Evolutionary conservation across 176 grass and related monocot species (phyloP).

Genomic region (Musa schizocarpa): DNA sequence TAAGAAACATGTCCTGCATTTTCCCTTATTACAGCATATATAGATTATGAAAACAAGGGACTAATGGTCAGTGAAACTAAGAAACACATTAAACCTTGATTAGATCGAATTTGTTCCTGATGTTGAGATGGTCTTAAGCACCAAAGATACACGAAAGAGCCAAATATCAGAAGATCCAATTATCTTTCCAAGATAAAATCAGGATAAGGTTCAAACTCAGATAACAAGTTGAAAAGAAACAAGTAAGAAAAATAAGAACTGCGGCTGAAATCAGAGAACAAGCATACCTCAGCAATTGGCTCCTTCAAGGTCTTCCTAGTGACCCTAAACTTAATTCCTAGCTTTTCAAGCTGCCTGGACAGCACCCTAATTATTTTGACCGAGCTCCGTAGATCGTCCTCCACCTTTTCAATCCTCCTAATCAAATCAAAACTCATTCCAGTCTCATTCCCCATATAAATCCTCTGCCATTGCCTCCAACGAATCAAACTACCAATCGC

Average conservation of each 20-base stretch:
- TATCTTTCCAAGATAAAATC: not conserved
- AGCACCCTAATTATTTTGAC: conserved; percentile 34
- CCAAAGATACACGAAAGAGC: not conserved
- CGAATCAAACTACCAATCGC: conserved; percentile 48
- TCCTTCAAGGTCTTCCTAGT: conserved; percentile 49
- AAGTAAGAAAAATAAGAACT: not conserved
- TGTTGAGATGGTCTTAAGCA: not conserved
- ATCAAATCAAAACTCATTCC: conserved; percentile 28
- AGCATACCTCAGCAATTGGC: conserved; percentile 56
- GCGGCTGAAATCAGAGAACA: not conserved
- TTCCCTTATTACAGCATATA: not conserved
- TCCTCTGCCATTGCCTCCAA: conserved; percentile 40
- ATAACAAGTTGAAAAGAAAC: not conserved
- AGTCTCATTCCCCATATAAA: conserved; percentile 16
- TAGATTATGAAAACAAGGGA: not conserved
- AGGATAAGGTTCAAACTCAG: not conserved
- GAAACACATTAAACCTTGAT: not conserved
- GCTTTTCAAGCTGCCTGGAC: conserved; percentile 64
- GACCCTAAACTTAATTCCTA: conserved; percentile 64
- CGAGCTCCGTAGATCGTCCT: conserved; percentile 43
- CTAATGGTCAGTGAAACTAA: not conserved
- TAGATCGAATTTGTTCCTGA: not conserved
- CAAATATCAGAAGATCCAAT: not conserved
- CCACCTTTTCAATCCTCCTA: conserved; percentile 36
- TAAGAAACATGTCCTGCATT: not conserved